Evolutionary conservation across 306 rosid species (phyloP), one percentile per base, ranked within the genome.

Genomic region (Sicyos edulis): DNA sequence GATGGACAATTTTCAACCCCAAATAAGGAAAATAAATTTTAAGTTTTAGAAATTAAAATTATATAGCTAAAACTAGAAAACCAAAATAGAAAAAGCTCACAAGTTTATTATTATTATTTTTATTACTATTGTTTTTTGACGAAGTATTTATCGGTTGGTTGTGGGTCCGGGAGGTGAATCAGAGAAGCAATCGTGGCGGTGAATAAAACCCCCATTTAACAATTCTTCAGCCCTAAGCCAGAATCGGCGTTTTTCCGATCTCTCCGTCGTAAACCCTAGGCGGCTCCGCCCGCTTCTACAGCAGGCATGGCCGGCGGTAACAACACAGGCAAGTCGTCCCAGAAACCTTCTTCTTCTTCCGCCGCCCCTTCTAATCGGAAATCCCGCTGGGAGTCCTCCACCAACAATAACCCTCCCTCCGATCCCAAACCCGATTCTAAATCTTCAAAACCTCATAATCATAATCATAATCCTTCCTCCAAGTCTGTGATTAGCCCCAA

Each of bases 301-400:
- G 69, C 55, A 58, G 68, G 20, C 73, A 93, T 93, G 99, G 95
- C 96, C 78, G 99, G 97, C 77, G 95, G 84, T 45, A 82, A 81
- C 80, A 76, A 74, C 60, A 76, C 82, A 45, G 89, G 81, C 65
- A 76, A 79, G 42, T 79, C 85, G 0, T 76, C 73, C 14, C 78
- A 66, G 61, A 88, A 78, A 51, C 81, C 85, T 54, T 70, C 83
- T 10, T 70, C 83, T 8, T 65, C 95, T 21, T 74, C 89, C 11
- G 67, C 87, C 76, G 54, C 91, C 21, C 79, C 85, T 58, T 65
- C 81, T 51, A 78, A 80, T 70, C 95, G 96, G 58, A 88, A 88
- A 82, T 83, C 97, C 42, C 96, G 96, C 9, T 93, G 97, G 97
- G 97, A 93, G 40, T 66, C 92, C 40, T 22, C 42, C 68, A 66